phyloP scores from a whole-genome alignment of 805 yeast genomes.

The Kazachstania taianensis region DNA sequence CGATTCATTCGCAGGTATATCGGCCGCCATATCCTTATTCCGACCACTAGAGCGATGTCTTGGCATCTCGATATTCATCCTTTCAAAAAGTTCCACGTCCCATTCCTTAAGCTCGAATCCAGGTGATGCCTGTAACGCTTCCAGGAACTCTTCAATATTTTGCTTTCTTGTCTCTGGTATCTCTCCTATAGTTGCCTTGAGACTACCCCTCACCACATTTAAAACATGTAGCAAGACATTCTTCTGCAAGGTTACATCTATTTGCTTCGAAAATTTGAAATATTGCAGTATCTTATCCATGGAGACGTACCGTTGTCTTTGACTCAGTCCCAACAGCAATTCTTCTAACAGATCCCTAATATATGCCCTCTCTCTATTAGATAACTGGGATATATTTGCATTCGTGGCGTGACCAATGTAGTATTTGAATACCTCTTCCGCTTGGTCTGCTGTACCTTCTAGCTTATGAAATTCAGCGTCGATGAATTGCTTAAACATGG shows the following conservation, averaged over 20 bases:
- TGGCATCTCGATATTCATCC: too few species aligned
- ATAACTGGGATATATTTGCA: not conserved
- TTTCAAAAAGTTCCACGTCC: not conserved
- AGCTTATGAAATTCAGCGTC: slow-evolving; percentile 18
- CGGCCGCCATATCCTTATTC: too few species aligned
- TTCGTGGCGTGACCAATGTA: slow-evolving; percentile 9
- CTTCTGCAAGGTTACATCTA: not conserved
- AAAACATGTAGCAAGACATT: not conserved
- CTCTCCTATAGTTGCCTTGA: not conserved
- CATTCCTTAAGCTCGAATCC: not conserved
- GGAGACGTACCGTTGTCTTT: not conserved
- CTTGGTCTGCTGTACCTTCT: slow-evolving; percentile 13
- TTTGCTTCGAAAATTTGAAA: not conserved
- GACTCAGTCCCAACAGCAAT: not conserved
- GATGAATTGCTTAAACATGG: slow-evolving; percentile 17
- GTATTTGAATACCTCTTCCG: slow-evolving; percentile 19
- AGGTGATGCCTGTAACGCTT: not conserved
- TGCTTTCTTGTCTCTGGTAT: not conserved
- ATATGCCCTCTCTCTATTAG: not conserved
- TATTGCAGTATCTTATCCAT: not conserved
- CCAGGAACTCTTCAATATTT: not conserved
- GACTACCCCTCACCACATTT: not conserved
- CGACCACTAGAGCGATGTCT: too few species aligned
- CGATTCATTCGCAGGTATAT: too few species aligned
- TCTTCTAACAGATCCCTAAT: slow-evolving; percentile 1